A percentile compares a stretch with the other conserved stretches of the same genome.
Evolutionary conservation across 345 rosid species (phyloP).

Genomic region (Hypericum androsaemum): DNA sequence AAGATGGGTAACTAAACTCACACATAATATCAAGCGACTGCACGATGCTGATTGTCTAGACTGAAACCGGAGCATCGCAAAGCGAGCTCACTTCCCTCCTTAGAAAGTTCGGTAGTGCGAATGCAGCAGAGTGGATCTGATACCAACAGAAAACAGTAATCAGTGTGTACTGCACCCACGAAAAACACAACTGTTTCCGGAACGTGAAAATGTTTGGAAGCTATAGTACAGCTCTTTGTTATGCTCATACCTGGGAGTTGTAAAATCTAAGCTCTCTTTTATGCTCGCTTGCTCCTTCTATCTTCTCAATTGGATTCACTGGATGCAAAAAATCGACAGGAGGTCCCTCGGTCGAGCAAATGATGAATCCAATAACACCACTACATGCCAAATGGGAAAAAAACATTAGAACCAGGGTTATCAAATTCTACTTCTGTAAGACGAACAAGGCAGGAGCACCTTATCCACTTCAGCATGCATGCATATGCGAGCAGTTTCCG

Average conservation of each 20-base stretch:
- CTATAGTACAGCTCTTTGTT: background rate
- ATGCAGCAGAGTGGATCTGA: constrained; percentile 86
- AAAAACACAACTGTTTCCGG: background rate
- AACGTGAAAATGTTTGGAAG: background rate
- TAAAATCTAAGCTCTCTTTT: constrained; percentile 66
- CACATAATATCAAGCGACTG: no score
- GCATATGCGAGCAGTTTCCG: no score
- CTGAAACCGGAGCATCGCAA: constrained; percentile 2
- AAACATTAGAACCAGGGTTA: background rate
- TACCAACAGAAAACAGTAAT: background rate
- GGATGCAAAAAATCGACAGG: constrained; percentile 76
- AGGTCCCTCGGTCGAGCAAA: constrained; percentile 76
- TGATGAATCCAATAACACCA: constrained; percentile 79
- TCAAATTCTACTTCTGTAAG: no score
- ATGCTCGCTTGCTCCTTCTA: constrained; percentile 54
- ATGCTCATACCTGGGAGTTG: constrained; percentile 59
- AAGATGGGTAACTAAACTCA: no score
- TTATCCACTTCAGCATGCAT: no score
- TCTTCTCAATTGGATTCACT: constrained; percentile 77
- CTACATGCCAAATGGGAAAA: constrained; percentile 28
- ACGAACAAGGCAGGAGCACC: no score
- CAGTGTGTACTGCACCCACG: background rate
- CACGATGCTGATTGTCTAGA: no score
- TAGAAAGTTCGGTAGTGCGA: constrained; percentile 74
- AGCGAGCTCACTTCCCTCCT: constrained; percentile 64